These are phyloP conservation scores for Sugiyamaella valdiviana DNA, from an alignment of 805 yeast genomes.

Conservation along the genomic window DNA sequence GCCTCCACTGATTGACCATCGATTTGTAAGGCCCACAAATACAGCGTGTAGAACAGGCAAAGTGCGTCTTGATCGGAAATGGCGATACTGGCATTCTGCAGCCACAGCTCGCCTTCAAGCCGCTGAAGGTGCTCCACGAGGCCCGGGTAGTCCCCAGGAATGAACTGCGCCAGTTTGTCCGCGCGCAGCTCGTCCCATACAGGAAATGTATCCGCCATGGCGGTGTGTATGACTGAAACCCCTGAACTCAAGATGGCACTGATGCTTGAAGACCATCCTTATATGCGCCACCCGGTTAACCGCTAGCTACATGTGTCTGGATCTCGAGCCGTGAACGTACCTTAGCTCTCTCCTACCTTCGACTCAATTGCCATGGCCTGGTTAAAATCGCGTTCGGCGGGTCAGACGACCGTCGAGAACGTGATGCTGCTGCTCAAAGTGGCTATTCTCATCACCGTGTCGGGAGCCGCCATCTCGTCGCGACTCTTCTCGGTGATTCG, in stretches of 20 bases:
- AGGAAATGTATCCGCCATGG: background rate
- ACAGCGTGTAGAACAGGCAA: slow-evolving; percentile 1
- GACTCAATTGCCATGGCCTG: slow-evolving; percentile 6
- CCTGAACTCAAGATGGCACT: too few species aligned
- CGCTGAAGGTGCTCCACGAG: background rate
- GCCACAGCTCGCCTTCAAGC: background rate
- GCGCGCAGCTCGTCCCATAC: background rate
- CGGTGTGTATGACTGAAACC: too few species aligned
- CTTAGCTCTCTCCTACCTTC: background rate
- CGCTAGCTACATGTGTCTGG: background rate
- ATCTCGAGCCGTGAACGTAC: background rate
- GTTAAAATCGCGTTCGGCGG: slow-evolving; percentile 8
- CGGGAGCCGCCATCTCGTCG: slow-evolving; percentile 88
- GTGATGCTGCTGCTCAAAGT: slow-evolving; percentile 45
- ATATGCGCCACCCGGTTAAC: background rate
- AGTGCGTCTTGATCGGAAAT: background rate
- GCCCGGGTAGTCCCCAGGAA: slow-evolving; percentile 1
- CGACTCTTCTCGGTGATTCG: slow-evolving; percentile 94
- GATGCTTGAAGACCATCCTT: too few species aligned
- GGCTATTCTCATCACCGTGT: slow-evolving; percentile 65
- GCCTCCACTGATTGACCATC: background rate
- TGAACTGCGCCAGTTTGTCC: background rate
- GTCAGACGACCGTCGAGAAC: slow-evolving; percentile 14
- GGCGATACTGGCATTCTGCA: background rate
- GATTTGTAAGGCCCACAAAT: slow-evolving; percentile 8